Base-by-base conservation (phyloP, 208 protist species). In the Tetramitus jugosus region DNA sequence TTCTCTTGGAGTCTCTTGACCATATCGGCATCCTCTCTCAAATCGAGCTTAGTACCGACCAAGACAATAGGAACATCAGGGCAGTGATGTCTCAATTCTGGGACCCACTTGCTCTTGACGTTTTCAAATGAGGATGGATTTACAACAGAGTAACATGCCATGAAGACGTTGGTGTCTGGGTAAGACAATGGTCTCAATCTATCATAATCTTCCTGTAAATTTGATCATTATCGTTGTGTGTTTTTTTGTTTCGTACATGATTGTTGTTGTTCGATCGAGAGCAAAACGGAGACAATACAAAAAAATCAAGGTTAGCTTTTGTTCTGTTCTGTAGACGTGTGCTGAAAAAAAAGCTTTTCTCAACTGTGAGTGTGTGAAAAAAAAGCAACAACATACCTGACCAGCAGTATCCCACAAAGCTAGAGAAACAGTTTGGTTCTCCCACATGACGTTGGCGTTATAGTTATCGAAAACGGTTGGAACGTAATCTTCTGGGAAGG, bases 41-140 rank as follows among this genome's bases (percentile, higher is more conserved):
- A 71, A 86, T 96, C 93, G 13, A 82, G 35, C 81, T 96, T 96
- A 20, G 90, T 94, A 26, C 93, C 93, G 2, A 96, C 90, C 1
- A 96, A 76, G 45, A 96, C 84, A 26, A 92, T 88, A 13, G 89
- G 90, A 1, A 84, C 84, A 71, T 80, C 62, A 35, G 88, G 87
- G 37, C 80, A 84, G 82, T 92, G 86, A 71, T 94, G 88, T 33
- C 20, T 69, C 14, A 94, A 84, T 83, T 94, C 90, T 53, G 84
- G 84, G 23, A 84, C 46, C 86, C 86, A 90, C 74, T 86, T 84
- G 29, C 75, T 60, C 52, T 80, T 77, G 14, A 92, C 86, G 79
- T 91, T 92, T 61, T 86, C 79, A 68, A 87, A 90, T 49, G 89
- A 92, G 20, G 86, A 39, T 35, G 81, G 85, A 37, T 65, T 77